These are phyloP conservation scores for Dictyostelium capitatum DNA, from an alignment of 78 protist species.

Conservation along the genomic window DNA sequence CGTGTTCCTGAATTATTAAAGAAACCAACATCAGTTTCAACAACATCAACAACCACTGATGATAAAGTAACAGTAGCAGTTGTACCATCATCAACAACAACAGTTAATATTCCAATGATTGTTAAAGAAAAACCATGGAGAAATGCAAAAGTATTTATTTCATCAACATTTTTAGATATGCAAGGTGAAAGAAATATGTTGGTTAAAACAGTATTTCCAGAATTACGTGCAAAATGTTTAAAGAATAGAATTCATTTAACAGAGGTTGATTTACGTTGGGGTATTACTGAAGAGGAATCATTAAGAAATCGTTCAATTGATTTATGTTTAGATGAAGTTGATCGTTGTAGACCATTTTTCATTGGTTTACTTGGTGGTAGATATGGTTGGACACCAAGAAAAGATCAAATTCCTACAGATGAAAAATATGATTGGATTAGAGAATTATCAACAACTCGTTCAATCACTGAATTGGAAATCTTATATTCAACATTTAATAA, in stretches of 20 bases:
- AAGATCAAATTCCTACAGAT: conserved; percentile 36
- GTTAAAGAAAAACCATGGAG: conserved; percentile 55
- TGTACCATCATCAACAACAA: not conserved
- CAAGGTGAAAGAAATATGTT: conserved; percentile 89
- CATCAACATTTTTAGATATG: conserved; percentile 90
- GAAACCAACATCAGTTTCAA: not conserved
- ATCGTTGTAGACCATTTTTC: conserved; percentile 90
- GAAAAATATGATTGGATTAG: conserved; percentile 71
- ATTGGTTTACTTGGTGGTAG: conserved; percentile 88
- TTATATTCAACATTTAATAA: conserved; percentile 34
- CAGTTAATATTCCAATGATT: not conserved
- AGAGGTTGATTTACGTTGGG: conserved; percentile 94
- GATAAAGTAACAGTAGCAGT: not conserved
- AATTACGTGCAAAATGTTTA: conserved; percentile 60
- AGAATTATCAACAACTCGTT: conserved; percentile 48
- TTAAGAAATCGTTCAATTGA: conserved; percentile 15
- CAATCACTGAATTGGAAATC: conserved; percentile 90
- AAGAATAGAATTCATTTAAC: conserved; percentile 54
- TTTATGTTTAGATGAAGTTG: conserved; percentile 86
- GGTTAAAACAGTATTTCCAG: conserved; percentile 85
- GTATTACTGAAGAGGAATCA: conserved; percentile 85
- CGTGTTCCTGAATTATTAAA: conserved; percentile 11
- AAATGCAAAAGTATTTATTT: conserved; percentile 49
- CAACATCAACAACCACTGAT: not conserved
- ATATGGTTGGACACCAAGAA: conserved; percentile 85